A percentile compares a stretch with the other conserved stretches of the same genome.
These are phyloP conservation scores for Pseudofabraea citricarpa DNA, from an alignment of 2,329 filamentous ascomycete genomes.

Conservation along the genomic window DNA sequence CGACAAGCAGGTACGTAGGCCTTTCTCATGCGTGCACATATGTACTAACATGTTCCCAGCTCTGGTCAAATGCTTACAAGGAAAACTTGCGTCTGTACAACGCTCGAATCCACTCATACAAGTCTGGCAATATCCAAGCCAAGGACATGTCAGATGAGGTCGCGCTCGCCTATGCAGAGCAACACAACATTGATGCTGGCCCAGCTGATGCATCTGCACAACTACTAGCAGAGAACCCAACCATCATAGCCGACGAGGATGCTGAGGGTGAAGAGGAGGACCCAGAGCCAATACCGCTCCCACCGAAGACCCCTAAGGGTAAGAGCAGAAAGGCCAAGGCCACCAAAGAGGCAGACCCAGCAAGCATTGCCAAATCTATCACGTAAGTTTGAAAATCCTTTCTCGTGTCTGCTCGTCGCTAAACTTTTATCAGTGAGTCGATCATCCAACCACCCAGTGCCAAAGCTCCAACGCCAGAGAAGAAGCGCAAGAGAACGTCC, in stretches of 20 bases:
- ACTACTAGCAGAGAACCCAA: slow-evolving; percentile 48
- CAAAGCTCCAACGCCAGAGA: slow-evolving; percentile 45
- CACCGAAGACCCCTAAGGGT: slow-evolving; percentile 53
- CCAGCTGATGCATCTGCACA: slow-evolving; percentile 24
- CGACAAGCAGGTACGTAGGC: slow-evolving; percentile 58
- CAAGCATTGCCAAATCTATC: slow-evolving; percentile 31
- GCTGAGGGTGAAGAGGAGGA: slow-evolving; percentile 38
- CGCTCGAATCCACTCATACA: slow-evolving; percentile 60
- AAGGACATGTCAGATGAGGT: slow-evolving; percentile 59
- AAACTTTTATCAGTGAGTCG: slow-evolving; percentile 5
- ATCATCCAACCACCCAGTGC: slow-evolving; percentile 14
- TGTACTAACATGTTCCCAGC: slow-evolving; percentile 16
- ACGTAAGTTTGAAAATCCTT: slow-evolving; percentile 18
- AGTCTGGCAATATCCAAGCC: slow-evolving; percentile 51
- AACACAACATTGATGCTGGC: slow-evolving; percentile 49
- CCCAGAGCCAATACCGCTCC: slow-evolving; percentile 29
- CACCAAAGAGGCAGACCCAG: slow-evolving; percentile 21
- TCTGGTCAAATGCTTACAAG: slow-evolving; percentile 62
- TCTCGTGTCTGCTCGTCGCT: neutral
- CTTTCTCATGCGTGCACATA: neutral
- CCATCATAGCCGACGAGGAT: slow-evolving; percentile 20
- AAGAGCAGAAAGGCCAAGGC: slow-evolving; percentile 32
- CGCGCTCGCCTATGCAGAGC: slow-evolving; percentile 55
- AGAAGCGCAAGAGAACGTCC: slow-evolving; percentile 57
- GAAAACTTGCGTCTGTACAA: slow-evolving; percentile 64